Base-by-base conservation (phyloP, 2,329 filamentous ascomycete species). In the Furcasterigmium sp. region DNA sequence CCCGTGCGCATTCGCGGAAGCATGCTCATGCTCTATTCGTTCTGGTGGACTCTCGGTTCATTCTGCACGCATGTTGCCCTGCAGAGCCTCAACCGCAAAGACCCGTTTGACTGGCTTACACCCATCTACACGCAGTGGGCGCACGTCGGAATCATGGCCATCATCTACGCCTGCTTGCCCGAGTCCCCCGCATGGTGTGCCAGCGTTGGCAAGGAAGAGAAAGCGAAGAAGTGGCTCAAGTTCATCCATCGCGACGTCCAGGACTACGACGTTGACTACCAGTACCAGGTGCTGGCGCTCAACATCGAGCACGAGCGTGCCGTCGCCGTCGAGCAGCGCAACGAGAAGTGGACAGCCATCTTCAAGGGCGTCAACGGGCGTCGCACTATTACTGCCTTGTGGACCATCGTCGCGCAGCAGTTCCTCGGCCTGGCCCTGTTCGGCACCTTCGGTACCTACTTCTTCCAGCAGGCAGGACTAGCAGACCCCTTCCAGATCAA, bases 71-170 rank as follows among this genome's bases (percentile, higher is more conserved):
- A 62, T 8, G 55, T 72, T 0, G 66, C 67, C 1, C 53, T 72
- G 2, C 58, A 69, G 19, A 46, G 49, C 3, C 50, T 70, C 1
- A 59, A 59, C 29, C 43, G 49, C 4, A 37, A 35, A 0, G 47
- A 62, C 23, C 61, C 63, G 0, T 51, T 56, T 18, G 51, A 68
- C 30, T 70, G 59, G 42, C 54, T 59, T 3, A 58, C 56, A 2
- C 59, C 67, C 1, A 65, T 72, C 28, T 68, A 69, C 40, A 68
- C 67, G 0, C 48, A 71, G 56, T 72, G 68, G 68, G 61, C 62
- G 1, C 65, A 68, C 53, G 54, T 72, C 8, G 68, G 65, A 1
- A 17, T 61, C 3, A 68, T 68, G 55, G 34, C 55, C 0, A 41
- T 64, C 2, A 64, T 70, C 14, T 69, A 66, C 26, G 8, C 63